Base-by-base conservation (phyloP, 805 yeast species). In the Myxozyma vanderwaltii region DNA sequence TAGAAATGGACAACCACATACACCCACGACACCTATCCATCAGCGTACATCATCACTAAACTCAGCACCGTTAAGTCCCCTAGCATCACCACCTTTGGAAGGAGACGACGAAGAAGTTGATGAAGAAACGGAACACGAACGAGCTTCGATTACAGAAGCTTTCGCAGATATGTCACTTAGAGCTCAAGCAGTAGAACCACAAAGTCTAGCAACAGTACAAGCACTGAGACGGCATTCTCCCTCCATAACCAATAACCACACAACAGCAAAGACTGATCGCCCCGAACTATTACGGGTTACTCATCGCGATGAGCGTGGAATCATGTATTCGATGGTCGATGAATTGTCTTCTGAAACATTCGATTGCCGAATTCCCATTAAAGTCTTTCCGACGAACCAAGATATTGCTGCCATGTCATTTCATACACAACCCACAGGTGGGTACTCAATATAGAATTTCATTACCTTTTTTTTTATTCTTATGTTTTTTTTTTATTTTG, bases 291-390 rank as follows among this genome's bases (percentile, higher is more conserved):
- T 80, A 26, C 75, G 74, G 56, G 72, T 77, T 46, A 73, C 77
- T 13, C 63, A 78, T n/a, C 67, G 64, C 61, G 69, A 56, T 40
- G 68, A 54, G 7, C 63, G 63, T 17, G 54, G 52, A 24, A 49
- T 47, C 23, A 48, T 58, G 45, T 57, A 52, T 40, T 44, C 59
- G 27, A 65, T 66, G 15, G 59, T 51, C 8, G 63, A 63, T 8
- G 54, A 54, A 15, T 35, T 69, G 15, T 48, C 41, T 2, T 64
- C 68, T 40, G 70, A 69, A 43, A 60, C 67, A 19, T 68, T 82
- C 58, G 68, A 71, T 8, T 78, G 81, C 53, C 71, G 77, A 41
- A 67, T 82, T 4, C 84, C 85, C 1, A 39, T 82, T 1, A 69
- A 72, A 24, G 74, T 82, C 1, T 63, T 80, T 17, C 83, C 84